Conservation (phyloP, 441 rosid genomes). For the Flueggea neowawraea region DNA sequence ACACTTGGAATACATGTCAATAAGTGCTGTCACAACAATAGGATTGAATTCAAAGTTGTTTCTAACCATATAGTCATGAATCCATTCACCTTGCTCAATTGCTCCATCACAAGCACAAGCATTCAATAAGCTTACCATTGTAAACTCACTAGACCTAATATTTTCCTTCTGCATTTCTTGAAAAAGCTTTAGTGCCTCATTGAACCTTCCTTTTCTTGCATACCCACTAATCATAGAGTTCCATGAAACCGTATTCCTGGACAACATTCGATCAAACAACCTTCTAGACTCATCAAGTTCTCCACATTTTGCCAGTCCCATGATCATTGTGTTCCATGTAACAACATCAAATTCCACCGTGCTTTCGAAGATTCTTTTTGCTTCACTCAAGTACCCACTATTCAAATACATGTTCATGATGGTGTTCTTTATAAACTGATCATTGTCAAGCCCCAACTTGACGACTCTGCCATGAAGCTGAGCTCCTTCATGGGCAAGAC, state of each 20-base stretch:
- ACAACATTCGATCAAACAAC: conserved; percentile 51
- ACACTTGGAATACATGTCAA: conserved; percentile 78
- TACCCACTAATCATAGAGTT: conserved; percentile 75
- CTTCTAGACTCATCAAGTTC: conserved; percentile 44
- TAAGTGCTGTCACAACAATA: conserved; percentile 60
- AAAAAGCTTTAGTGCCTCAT: conserved; percentile 63
- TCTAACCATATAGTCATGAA: conserved; percentile 51
- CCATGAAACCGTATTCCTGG: conserved; percentile 54
- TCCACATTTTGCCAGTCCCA: conserved; percentile 57
- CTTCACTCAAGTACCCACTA: conserved; percentile 55
- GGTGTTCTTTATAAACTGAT: conserved; percentile 52
- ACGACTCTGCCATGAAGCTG: conserved; percentile 72
- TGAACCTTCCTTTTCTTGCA: conserved; percentile 55
- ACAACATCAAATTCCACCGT: conserved; percentile 43
- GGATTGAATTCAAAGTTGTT: conserved; percentile 45
- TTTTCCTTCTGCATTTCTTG: conserved; percentile 42
- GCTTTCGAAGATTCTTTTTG: conserved; percentile 37
- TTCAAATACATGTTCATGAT: conserved; percentile 59
- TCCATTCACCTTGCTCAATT: conserved; percentile 66
- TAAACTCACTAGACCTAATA: conserved; percentile 57
- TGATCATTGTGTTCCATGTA: conserved; percentile 72
- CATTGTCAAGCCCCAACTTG: conserved; percentile 61
- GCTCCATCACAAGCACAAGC: conserved; percentile 71
- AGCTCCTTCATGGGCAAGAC: conserved; percentile 45
- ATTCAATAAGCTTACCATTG: conserved; percentile 78